Evolutionary conservation across 441 rosid species (phyloP), one percentile per base, ranked within the genome.

Genomic region (Euphorbia celastroides): DNA sequence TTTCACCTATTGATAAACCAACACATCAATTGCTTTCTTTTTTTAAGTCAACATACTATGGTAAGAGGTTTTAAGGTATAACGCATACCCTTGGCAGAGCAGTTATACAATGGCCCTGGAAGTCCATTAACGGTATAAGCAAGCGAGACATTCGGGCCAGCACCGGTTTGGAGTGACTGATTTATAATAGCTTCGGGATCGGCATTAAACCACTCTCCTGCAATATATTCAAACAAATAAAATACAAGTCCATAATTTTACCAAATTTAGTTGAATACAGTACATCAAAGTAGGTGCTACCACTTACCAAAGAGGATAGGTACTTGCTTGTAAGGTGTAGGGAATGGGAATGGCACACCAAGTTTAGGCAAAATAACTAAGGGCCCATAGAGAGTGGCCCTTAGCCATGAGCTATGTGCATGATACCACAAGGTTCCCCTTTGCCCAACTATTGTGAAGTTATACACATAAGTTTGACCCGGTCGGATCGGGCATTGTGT

Each of bases 391-490:
- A 87, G 67, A 34, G 92, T 79, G 26, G 89, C 82, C 70, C 90
- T 79, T 13, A 87, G 76, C 92, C 96, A 87, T 23, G 81, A 78
- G 46, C 81, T 27, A 58, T 91, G 94, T 70, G 89, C 89, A 72
- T 92, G 88, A 86, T 85, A 87, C 51, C 80, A 81, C 51, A 86
- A 76, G 23, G 96, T 84, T 74, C 97, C 93, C 74, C 89, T 83
- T 78, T 91, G 90, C 31, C 86, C 89, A 5, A 59, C 73, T 51
- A 83, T 69, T 0, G 84, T 89, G 83, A 84, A 89, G 71, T 79
- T 89, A 77, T 83, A 86, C 8, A 81, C 83, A 58, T 81, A 89
- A 27, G 69, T 82, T 46, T 81, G 83, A 57, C 83, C 78, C 0
- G 78, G 83, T 71, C 75, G 93, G 68, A 90, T 86, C 0, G 93